These are phyloP conservation scores for Helianthus tuberosus DNA, from an alignment of 129 eudicot species.

Conservation along the genomic window DNA sequence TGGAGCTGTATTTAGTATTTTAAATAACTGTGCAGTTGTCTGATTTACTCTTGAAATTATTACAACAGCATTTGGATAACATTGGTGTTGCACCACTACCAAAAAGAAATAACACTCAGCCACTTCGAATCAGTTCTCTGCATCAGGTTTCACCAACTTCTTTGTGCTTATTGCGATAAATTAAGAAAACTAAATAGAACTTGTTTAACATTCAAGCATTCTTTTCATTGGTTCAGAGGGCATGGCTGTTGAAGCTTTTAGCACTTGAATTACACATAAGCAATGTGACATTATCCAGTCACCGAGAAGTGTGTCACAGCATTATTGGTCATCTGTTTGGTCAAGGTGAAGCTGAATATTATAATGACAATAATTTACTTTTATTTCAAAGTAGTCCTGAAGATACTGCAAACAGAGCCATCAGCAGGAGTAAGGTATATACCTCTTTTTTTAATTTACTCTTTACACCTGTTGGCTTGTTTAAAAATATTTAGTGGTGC, in stretches of 20 bases:
- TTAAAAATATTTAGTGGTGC: no score
- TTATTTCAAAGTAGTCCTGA: constrained; percentile 41
- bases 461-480: background rate
- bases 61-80: constrained; percentile 76
- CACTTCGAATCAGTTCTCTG: constrained; percentile 94
- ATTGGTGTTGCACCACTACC: constrained; percentile 90
- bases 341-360: constrained; percentile 36
- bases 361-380: constrained; percentile 39
- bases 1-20: background rate
- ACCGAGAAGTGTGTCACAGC: constrained; percentile 73
- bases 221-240: constrained; percentile 58
- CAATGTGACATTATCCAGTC: constrained; percentile 60
- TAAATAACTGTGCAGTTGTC: background rate
- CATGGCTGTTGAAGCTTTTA: constrained; percentile 95
- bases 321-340: constrained; percentile 71
- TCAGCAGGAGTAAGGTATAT: constrained; percentile 72
- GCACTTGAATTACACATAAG: constrained; percentile 82
- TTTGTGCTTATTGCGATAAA: constrained; percentile 15
- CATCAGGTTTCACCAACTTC: constrained; percentile 68
- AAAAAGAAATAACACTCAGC: constrained; percentile 71
- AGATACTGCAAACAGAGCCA: constrained; percentile 44
- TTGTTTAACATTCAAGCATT: constrained; percentile 10
- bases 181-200: background rate
- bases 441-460: background rate
- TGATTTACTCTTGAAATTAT: constrained; percentile 1